phyloP scores from a whole-genome alignment of 345 rosid genomes.

The rapeseed (Brassica napus) region Da-Ae NC_063450.1:46121001-46121500 shows the following conservation, averaged over 20 bases:
- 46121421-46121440: constrained; percentile 12
- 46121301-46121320: constrained; percentile 22
- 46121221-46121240: not conserved
- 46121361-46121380: constrained; percentile 28
- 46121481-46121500: constrained; percentile 11
- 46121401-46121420: constrained; percentile 20
- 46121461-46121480: not conserved
- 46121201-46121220: too few species aligned
- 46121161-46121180: too few species aligned
- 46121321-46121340: not conserved
- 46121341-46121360: not conserved
- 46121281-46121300: constrained; percentile 27
- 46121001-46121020: too few species aligned
- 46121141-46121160: too few species aligned
- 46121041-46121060: too few species aligned
- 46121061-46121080: too few species aligned
- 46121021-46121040: too few species aligned
- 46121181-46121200: too few species aligned
- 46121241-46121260: not conserved
- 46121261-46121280: constrained; percentile 8
- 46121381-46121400: constrained; percentile 22
- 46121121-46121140: too few species aligned
- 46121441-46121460: not conserved
- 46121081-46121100: too few species aligned
- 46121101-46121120: too few species aligned